Evolutionary conservation across 805 yeast genomes (phyloP), one percentile per base, ranked within the genome.

Genomic region (Maudiozyma serrabonitensis): DNA sequence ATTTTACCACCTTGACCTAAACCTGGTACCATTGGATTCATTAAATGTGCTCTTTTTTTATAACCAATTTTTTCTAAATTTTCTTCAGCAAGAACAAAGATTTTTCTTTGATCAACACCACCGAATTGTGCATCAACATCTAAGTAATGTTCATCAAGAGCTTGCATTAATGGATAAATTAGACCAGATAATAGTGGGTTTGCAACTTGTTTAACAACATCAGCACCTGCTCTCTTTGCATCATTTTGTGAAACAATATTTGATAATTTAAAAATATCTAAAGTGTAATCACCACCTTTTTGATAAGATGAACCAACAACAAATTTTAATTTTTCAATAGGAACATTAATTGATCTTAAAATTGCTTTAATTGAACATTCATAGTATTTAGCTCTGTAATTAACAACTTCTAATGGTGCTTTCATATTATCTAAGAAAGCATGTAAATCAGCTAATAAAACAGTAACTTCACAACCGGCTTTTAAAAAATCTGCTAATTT

Each of bases 11-110:
- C 97, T 71, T 90, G 96, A 32, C 84, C 81, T 60, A 93, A 79
- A 48, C 99, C 98, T 46, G 99, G 99, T 44, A 95, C 96, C 98
- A 93, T 91, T 49, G 89, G 91, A 73, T 93, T 93, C 99, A 93
- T 93, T 65, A 93, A 75, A 72, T 93, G 99, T 31, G 95, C 99
- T 68, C 99, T 84, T 76, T 93, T 93, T 72, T 86, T 87, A 82
- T 91, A 93, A 41, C 97, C 97, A 50, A 93, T 62, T 46, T 80
- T 64, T 41, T 82, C 90, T 65, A 93, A 79, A 70, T 86, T 84
- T 72, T 93, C 99, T 69, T 93, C 99, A 8, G 99, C 98, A 48
- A 93, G 76, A 26, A 89, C 97, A 59, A 93, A 93, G 63, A 93
- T 93, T 73, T 93, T 93, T 72, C 99, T 82, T 74, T 93, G 99